Conservation (phyloP, 129 eudicot species). For the Pittosporum tobira region DNA sequence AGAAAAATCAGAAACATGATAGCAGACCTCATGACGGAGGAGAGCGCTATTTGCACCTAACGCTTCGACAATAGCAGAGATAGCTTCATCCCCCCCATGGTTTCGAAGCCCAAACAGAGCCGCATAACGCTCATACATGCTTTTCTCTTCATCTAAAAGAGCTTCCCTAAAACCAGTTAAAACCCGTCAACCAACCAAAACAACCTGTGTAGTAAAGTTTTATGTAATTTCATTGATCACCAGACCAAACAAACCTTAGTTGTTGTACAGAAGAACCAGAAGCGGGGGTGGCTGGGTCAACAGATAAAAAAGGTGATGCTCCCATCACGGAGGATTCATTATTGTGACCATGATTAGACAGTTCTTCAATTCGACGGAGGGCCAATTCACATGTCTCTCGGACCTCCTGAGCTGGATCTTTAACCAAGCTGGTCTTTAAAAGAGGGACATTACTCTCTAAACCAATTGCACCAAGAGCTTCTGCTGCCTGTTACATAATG, state of each 20-base stretch:
- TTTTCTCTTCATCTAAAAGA: conserved; percentile 61
- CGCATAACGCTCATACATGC: conserved; percentile 79
- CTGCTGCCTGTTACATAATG: conserved; percentile 83
- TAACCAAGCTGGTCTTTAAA: conserved; percentile 60
- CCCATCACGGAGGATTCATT: conserved; percentile 15
- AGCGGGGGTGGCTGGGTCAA: conserved; percentile 95
- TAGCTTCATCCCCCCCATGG: conserved; percentile 77
- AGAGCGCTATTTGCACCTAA: conserved; percentile 91
- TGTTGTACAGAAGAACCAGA: conserved; percentile 57
- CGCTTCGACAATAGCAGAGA: conserved; percentile 72
- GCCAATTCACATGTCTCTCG: conserved; percentile 95
- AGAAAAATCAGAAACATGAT: conserved; percentile 4
- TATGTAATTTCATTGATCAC: neutral
- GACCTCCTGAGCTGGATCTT: conserved; percentile 94
- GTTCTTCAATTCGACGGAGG: conserved; percentile 59
- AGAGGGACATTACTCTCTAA: conserved; percentile 51
- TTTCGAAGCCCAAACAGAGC: conserved; percentile 95
- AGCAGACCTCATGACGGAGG: conserved; percentile 71
- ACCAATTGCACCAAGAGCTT: conserved; percentile 97
- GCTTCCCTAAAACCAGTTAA: conserved; percentile 36
- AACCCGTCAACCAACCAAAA: neutral
- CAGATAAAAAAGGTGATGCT: conserved; percentile 80
- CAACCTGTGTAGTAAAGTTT: neutral
- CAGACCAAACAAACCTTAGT: conserved; percentile 46
- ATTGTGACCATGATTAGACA: conserved; percentile 27